Evolutionary conservation across 371 early-diverging fungal genomes (phyloP), one percentile per base, ranked within the genome.

Genomic region (Mortierella sp.): DNA sequence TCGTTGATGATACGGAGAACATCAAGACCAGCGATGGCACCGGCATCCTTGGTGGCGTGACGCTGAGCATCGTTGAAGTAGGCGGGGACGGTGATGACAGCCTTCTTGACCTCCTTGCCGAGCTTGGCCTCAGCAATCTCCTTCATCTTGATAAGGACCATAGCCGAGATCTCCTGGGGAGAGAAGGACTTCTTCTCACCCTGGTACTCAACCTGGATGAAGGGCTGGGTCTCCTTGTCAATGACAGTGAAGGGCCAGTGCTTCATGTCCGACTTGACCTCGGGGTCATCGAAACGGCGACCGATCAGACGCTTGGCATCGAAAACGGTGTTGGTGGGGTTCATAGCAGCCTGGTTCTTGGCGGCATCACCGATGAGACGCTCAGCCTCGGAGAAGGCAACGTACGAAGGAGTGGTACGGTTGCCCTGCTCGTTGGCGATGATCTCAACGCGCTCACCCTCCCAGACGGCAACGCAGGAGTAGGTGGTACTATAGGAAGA

Each of bases 271-370:
- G 92, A 84, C 85, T 95, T 90, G 64, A 97, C 93, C 72, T 93
- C 95, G 66, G 86, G 76, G 80, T 97, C 97, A 72, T 88, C 89
- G 85, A 94, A 96, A 74, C 94, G 94, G 77, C 97, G 93, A 89
- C 98, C 98, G 80, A 99, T 96, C 37, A 96, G 88, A 89, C 98
- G 95, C 90, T 97, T 97, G 79, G 94, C 96, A 83, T 96, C 96
- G 85, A 95, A 98, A 60, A 97, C 93, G 69, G 95, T 96, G 86
- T 95, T 94, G 82, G 85, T 83, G 62, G 92, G 92, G 87, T 93
- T 91, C 92, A 93, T 89, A 51, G 93, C 92, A 68, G 87, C 90
- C 82, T 94, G 93, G 84, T 94, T 92, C 86, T 92, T 93, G 62
- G 95, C 96, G 68, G 94, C 92, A 84, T 93, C 93, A 84, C 96